A percentile compares a stretch with the other conserved stretches of the same genome.
phyloP scores from a whole-genome alignment of 306 rosid species.

The Potentilla sterilis region DNA sequence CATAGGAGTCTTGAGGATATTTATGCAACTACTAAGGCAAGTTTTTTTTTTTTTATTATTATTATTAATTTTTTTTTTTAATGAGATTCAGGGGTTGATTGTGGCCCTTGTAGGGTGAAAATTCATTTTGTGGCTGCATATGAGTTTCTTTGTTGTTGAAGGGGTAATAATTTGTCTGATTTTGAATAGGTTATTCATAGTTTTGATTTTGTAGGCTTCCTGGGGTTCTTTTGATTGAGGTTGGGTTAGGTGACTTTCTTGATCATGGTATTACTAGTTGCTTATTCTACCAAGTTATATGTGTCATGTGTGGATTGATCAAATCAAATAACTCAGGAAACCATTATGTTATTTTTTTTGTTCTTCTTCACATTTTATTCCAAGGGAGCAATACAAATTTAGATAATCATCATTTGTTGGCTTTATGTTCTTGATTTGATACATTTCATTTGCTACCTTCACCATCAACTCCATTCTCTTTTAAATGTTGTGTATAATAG shows the following conservation, averaged over 20 bases:
- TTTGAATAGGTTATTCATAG: background rate
- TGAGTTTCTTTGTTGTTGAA: background rate
- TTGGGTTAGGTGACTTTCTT: background rate
- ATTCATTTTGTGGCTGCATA: background rate
- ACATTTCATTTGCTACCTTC: background rate
- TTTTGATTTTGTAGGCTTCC: background rate
- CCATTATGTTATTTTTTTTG: background rate
- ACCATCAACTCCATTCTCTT: background rate
- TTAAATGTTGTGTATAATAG: background rate
- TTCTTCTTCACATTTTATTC: background rate
- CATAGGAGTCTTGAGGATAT: slow-evolving; percentile 8
- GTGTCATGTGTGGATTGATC: background rate
- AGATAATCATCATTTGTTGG: background rate
- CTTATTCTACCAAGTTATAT: background rate
- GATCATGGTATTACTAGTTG: background rate
- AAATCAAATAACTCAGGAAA: background rate
- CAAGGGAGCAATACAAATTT: background rate
- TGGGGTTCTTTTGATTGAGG: background rate
- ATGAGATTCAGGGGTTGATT: background rate
- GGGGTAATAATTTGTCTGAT: background rate
- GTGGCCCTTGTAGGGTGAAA: background rate
- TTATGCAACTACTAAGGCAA: slow-evolving; percentile 10
- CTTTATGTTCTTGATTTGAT: background rate
- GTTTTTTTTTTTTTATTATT: background rate
- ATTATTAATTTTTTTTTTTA: too few species aligned